Evolutionary conservation across 2,329 filamentous ascomycete species (phyloP).

Genomic region (Cucurbitaria berberidis): DNA sequence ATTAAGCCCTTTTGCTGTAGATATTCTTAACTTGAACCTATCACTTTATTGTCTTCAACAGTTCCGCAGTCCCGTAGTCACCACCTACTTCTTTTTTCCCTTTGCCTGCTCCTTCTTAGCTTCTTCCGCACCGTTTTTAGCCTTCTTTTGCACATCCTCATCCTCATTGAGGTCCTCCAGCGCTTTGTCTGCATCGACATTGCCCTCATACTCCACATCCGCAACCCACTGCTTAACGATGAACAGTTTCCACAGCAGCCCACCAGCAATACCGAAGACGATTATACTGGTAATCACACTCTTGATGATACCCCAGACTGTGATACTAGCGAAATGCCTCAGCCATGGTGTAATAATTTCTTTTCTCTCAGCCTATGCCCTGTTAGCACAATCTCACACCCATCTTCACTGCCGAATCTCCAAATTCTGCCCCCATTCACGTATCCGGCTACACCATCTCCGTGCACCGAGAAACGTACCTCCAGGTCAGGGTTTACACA

Average conservation of each 20-base stretch:
- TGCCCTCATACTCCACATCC: slow-evolving; percentile 37
- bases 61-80: background rate
- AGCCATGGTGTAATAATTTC: slow-evolving; percentile 53
- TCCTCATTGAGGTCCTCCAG: slow-evolving; percentile 30
- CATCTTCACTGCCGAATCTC: too few relatives aligned
- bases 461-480: slow-evolving; percentile 16
- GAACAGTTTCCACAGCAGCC: slow-evolving; percentile 24
- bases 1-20: background rate
- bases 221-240: slow-evolving; percentile 31
- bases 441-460: too few relatives aligned
- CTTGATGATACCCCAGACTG: slow-evolving; percentile 26
- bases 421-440: too few relatives aligned
- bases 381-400: background rate
- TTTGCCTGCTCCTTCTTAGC: slow-evolving; percentile 14
- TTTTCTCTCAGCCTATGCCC: slow-evolving; percentile 43
- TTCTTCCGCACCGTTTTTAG: background rate
- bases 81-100: slow-evolving; percentile 13
- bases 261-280: slow-evolving; percentile 6
- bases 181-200: slow-evolving; percentile 38
- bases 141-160: slow-evolving; percentile 1
- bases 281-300: slow-evolving; percentile 2
- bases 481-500: slow-evolving; percentile 58
- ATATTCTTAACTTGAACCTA: background rate
- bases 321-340: slow-evolving; percentile 37
- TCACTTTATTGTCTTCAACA: background rate